These are phyloP conservation scores for Phytophthora citricola DNA, from an alignment of 352 stramenopile species.

Conservation along the genomic window DNA sequence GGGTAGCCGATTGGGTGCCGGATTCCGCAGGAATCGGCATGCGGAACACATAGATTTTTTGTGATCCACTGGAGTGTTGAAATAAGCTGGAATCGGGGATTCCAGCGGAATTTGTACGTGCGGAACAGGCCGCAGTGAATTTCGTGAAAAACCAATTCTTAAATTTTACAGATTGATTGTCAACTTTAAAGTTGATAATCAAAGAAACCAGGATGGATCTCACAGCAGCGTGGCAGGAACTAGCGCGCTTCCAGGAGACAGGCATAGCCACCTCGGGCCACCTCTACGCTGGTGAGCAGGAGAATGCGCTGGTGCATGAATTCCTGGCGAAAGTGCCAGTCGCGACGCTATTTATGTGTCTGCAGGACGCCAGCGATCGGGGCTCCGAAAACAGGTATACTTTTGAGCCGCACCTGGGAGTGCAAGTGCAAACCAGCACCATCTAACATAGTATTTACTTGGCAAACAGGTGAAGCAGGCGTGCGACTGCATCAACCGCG, in stretches of 20 bases:
- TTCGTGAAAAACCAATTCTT: too few species aligned
- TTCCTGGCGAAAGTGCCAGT: constrained; percentile 77
- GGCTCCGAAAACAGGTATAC: constrained; percentile 55
- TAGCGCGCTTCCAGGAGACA: constrained; percentile 73
- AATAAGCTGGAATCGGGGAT: too few species aligned
- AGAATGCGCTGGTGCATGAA: constrained; percentile 60
- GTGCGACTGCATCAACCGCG: constrained; percentile 81
- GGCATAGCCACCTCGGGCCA: constrained; percentile 58
- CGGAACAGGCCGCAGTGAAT: too few species aligned
- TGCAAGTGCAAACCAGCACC: not conserved
- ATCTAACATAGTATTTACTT: constrained; percentile 1
- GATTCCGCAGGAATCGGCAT: too few species aligned
- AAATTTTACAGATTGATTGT: too few species aligned
- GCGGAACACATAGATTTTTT: too few species aligned
- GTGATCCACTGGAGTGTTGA: too few species aligned
- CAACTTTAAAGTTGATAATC: not conserved
- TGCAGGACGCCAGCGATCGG: constrained; percentile 80
- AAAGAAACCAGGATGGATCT: constrained; percentile 45
- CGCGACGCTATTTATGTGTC: constrained; percentile 68
- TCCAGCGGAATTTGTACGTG: too few species aligned
- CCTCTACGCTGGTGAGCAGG: constrained; percentile 45
- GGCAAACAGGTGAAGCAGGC: constrained; percentile 64
- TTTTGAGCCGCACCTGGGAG: constrained; percentile 16
- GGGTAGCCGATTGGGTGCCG: too few species aligned
- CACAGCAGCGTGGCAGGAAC: constrained; percentile 51